Base-by-base conservation (phyloP, 805 yeast genomes). In the Wickerhamiella slavikovae region DNA sequence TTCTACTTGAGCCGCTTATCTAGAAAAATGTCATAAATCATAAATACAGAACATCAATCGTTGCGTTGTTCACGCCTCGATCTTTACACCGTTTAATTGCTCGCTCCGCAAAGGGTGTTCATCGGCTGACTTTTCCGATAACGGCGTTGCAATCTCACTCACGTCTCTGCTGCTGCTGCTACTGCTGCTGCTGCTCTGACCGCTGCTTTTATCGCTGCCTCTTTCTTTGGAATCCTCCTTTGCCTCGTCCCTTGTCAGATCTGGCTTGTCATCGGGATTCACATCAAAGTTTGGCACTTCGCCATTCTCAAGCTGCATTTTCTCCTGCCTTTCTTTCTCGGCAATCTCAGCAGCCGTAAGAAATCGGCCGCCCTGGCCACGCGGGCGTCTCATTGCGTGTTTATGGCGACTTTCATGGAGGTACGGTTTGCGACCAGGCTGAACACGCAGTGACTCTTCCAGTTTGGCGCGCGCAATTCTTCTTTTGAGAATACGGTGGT, bases 301-400 rank as follows among this genome's bases (percentile, higher is more conserved):
- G 15, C 15, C 21, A 14, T 21, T 30, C 7, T 28, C 30, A 6
- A 25, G 42, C 23, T 36, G 44, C 12, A n/a, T 9, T 13, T 38
- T 46, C 30, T 48, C 59, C 35, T 48, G 47, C 30, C 59, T 47
- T 29, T 70, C 75, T 32, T 64, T 54, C 36, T 64, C 73, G 9
- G 67, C 72, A 26, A 66, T 74, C 38, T 68, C 78, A 8, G 93
- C 93, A 10, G 96, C 94, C 1, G 99, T 89, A 35, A 89, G 55
- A 41, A 89, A 89, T 36, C 99, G 62, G 5, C 99, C 99, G 19
- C 98, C 98, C 55, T 89, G 96, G 17, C 99, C 99, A 42, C 99
- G 68, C 11, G 98, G 96, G 49, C 99, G 67, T 48, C 96, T 66
- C 98, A 89, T 89, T 3, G 99, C 99, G 51, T 89, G 99, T 49